Evolutionary conservation across 208 protist species (phyloP), one percentile per base, ranked within the genome.

Genomic region (Phytomonas francai): DNA sequence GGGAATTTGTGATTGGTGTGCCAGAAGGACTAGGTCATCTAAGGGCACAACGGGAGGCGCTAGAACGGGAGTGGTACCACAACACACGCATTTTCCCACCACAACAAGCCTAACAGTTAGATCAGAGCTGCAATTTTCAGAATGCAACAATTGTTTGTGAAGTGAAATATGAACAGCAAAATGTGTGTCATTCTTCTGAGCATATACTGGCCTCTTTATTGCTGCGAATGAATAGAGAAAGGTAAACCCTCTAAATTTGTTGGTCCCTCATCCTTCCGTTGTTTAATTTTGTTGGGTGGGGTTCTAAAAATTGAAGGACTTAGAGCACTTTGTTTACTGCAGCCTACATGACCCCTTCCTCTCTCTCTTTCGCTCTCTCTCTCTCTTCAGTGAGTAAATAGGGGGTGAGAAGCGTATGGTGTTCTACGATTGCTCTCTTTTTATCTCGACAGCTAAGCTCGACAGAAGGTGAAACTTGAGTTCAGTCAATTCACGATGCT

Each of bases 1-100:
- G 86, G 25, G 86, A 92, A 77, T 96, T 94, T 82, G 88, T 96
- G 29, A 73, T 96, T 56, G 91, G 91, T 0, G 91, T 96, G n/a
- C 91, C 91, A 2, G 88, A 96, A 71, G 87, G 88, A 0, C 80
- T 96, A 49, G 77, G 77, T 61, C 75, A 87, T 65, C 76, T 96
- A 57, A 81, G 87, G 3, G 83, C 91, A 68, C 83, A 94, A 71
- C 83, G 91, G 2, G 84, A 85, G 64, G 70, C 69, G 29, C 74
- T 96, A 6, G 86, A 96, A 77, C 73, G 88, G 9, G 85, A 94
- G 68, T 81, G 81, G 2, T 96, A 93, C 77, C 59, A 71, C 28
- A 82, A 79, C 42, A 65, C 77, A 2, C 63, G 67, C 3, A 79
- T 96, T 19, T 96, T 96, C 70, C 91, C 91, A 0, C 91, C 91